Conservation (phyloP, 2,329 filamentous ascomycete genomes). For the Alternaria arbusti region DNA sequence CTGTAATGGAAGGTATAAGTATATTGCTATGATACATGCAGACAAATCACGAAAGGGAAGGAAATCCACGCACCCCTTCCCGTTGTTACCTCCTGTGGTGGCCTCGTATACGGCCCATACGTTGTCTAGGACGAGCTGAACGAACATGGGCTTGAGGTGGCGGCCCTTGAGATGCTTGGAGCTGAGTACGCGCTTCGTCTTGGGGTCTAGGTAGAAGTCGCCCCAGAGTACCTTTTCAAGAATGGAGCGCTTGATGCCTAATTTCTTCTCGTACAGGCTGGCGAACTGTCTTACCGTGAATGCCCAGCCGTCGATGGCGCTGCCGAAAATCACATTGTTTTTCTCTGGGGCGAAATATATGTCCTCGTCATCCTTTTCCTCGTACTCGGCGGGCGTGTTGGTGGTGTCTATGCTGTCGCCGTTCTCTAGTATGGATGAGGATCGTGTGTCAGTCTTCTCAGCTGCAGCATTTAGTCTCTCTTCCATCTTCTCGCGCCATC, state of each 20-base stretch:
- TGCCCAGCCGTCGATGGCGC: conserved; percentile 97
- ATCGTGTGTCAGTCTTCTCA: conserved; percentile 64
- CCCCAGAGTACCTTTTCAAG: conserved; percentile 97
- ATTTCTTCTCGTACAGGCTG: conserved; percentile 90
- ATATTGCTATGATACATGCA: conserved; percentile 48
- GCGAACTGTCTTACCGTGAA: conserved; percentile 97
- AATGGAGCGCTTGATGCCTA: conserved; percentile 86
- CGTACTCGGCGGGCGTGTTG: conserved; percentile 66
- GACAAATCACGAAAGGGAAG: conserved; percentile 37
- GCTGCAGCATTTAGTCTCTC: conserved; percentile 77
- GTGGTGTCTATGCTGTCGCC: conserved; percentile 59
- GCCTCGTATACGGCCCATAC: conserved; percentile 96
- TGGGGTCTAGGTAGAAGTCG: conserved; percentile 94
- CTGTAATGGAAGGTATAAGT: conserved; percentile 55
- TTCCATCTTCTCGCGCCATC: conserved; percentile 94
- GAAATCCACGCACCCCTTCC: conserved; percentile 72
- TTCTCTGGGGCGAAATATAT: conserved; percentile 98
- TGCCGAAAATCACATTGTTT: conserved; percentile 99
- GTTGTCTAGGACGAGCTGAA: conserved; percentile 92
- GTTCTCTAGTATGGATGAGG: conserved; percentile 57
- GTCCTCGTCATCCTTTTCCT: conserved; percentile 94
- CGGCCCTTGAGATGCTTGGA: conserved; percentile 93
- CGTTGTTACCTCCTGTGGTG: conserved; percentile 80
- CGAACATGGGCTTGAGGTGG: conserved; percentile 93
- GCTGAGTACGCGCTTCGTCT: conserved; percentile 90